Evolutionary conservation across 1,284 basidiomycete species (phyloP).

Genomic region (Boletus smithii): DNA sequence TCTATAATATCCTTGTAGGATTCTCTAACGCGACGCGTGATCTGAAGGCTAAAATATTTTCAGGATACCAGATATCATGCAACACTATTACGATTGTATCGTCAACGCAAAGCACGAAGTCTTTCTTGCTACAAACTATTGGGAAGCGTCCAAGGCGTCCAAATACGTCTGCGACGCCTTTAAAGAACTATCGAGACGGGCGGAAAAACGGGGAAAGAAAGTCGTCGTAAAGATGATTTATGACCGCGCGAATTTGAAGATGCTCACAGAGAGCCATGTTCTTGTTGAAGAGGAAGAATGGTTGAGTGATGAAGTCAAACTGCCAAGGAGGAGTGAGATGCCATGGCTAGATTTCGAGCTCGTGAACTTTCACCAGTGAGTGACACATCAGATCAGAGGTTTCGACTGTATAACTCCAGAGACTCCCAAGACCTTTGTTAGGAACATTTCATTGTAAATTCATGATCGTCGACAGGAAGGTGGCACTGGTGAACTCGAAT

Average conservation of each 20-base stretch:
- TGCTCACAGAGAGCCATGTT: constrained; percentile 55
- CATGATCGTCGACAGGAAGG: constrained; percentile 69
- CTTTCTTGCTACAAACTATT: constrained; percentile 60
- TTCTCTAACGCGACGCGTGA: neutral
- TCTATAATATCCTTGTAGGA: constrained; percentile 44
- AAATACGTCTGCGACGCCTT: constrained; percentile 52
- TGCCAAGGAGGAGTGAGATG: constrained; percentile 57
- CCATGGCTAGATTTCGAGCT: constrained; percentile 63
- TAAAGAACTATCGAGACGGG: constrained; percentile 50
- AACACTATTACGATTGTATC: constrained; percentile 54
- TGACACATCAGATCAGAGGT: neutral
- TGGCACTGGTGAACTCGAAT: constrained; percentile 71
- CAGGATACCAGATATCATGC: constrained; percentile 64
- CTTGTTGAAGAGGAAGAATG: constrained; percentile 49
- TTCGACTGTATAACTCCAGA: constrained; percentile 10
- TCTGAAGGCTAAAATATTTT: constrained; percentile 6
- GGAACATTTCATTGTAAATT: constrained; percentile 83
- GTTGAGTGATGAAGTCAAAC: constrained; percentile 45
- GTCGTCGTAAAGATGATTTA: constrained; percentile 66
- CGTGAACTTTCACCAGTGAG: constrained; percentile 45
- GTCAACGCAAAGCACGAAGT: constrained; percentile 57
- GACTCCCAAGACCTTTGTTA: constrained; percentile 50
- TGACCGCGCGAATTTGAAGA: constrained; percentile 62
- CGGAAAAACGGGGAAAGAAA: constrained; percentile 44
- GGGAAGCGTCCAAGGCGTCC: constrained; percentile 51